Evolutionary conservation across 2,329 filamentous ascomycete species (phyloP).

Genomic region (Pseudogymnoascus sp.): DNA sequence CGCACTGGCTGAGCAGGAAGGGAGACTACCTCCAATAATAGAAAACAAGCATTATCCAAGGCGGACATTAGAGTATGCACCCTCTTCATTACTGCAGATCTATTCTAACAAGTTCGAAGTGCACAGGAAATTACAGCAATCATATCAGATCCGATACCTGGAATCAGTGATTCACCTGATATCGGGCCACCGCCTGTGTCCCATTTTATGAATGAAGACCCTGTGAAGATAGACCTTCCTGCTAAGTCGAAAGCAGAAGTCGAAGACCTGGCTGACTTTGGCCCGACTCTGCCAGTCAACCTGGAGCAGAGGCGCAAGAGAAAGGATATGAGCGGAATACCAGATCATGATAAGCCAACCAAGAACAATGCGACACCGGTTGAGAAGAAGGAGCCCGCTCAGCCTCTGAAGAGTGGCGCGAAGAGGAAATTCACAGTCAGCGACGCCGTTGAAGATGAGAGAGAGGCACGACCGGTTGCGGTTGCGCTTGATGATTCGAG

Average conservation of each 20-base stretch:
- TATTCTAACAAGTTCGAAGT: constrained; percentile 28
- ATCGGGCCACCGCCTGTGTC: constrained; percentile 56
- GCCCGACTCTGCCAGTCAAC: constrained; percentile 24
- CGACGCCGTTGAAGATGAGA: constrained; percentile 41
- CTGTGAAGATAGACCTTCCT: constrained; percentile 45
- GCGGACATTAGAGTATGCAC: constrained; percentile 56
- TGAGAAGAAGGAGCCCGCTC: constrained; percentile 16
- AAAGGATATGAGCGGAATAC: constrained; percentile 19
- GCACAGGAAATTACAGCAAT: constrained; percentile 24
- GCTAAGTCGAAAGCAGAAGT: constrained; percentile 16
- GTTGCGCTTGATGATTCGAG: constrained; percentile 22
- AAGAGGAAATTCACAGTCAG: constrained; percentile 51
- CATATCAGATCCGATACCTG: constrained; percentile 18
- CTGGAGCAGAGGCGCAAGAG: constrained; percentile 29
- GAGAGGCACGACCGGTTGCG: constrained; percentile 27
- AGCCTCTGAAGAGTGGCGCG: constrained; percentile 38
- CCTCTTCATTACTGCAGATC: neutral
- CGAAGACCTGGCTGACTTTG: constrained; percentile 17
- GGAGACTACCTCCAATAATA: constrained; percentile 54
- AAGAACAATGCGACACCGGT: constrained; percentile 11
- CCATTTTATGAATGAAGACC: constrained; percentile 48
- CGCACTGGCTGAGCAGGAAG: constrained; percentile 24
- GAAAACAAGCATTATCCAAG: constrained; percentile 63
- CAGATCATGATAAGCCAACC: constrained; percentile 15
- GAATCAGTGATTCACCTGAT: constrained; percentile 55